phyloP scores from a whole-genome alignment of 495 filamentous ascomycete genomes.

The Tuber microsphaerosporum region DNA sequence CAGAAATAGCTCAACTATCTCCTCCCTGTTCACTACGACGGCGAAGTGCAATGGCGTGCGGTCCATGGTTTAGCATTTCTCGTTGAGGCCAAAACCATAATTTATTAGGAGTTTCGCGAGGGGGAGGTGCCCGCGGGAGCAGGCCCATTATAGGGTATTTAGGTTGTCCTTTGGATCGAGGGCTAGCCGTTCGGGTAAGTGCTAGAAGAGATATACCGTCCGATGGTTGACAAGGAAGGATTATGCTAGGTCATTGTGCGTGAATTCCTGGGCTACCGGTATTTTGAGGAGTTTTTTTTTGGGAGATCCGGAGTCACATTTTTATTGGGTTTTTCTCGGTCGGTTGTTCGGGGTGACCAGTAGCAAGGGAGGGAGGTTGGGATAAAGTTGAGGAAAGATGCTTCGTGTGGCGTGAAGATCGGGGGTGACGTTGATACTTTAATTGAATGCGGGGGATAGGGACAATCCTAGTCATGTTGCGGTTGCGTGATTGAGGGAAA shows the following conservation, averaged over 20 bases:
- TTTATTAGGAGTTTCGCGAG: constrained; percentile 4
- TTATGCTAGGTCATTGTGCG: background rate
- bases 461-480: background rate
- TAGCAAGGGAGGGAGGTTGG: background rate
- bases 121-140: background rate
- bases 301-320: constrained; percentile 16
- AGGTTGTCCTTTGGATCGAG: background rate
- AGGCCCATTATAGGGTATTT: constrained; percentile 6
- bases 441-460: background rate
- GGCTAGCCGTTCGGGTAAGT: constrained; percentile 3
- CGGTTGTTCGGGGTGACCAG: background rate
- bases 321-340: background rate
- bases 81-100: background rate
- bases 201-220: constrained; percentile 4
- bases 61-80: background rate
- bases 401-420: background rate
- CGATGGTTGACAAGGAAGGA: constrained; percentile 8
- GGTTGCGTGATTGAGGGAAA: background rate
- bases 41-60: background rate
- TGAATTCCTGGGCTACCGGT: background rate
- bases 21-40: background rate
- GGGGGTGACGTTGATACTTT: background rate
- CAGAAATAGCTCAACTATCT: background rate
- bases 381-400: background rate
- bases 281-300: constrained; percentile 5